Base-by-base conservation (phyloP, 2,329 filamentous ascomycete species). In the Keithomyces neogunnii region DNA sequence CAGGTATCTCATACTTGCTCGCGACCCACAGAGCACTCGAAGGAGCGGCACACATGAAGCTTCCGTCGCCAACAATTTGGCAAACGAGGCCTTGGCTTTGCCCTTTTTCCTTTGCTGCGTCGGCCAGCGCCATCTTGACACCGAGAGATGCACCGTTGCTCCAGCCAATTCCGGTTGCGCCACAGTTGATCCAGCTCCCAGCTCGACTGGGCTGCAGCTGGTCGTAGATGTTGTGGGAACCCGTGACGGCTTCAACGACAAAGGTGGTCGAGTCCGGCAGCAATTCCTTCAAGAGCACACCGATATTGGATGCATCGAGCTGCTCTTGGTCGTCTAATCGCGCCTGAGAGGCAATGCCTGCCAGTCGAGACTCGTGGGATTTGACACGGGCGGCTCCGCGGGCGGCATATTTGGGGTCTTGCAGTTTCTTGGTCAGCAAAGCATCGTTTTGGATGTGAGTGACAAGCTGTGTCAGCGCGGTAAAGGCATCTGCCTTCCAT, bases 121-220 rank as follows among this genome's bases (percentile, higher is more conserved):
- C 44, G 7, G 11, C 19, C 26, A 46, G 26, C 0, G 85, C 86
- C 5, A 89, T 76, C 62, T 89, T 89, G 62, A 89, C 82, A 2
- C 86, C 86, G 1, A 90, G 66, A 0, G 84, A 82, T 45, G 71
- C 86, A 11, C 87, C 86, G 26, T 85, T 86, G 11, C 79, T 85
- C 86, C 86, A 90, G 2, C 86, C 86, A 0, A 89, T 77, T 2
- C 86, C 86, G 9, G 85, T 85, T 3, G 84, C 86, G 2, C 86
- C 86, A 63, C 85, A 89, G 61, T 89, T 89, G 60, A 90, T 79
- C 83, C 83, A 89, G 1, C 78, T 80, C 0, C 85, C 85, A 0
- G 86, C 85, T 0, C 81, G 62, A 0, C 75, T 80, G 1, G 80
- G 75, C 57, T 82, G 80, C 11, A 91, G 70, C 56, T 89, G 84